phyloP scores from a whole-genome alignment of 441 rosid genomes.

The Croton laevigatus region DNA sequence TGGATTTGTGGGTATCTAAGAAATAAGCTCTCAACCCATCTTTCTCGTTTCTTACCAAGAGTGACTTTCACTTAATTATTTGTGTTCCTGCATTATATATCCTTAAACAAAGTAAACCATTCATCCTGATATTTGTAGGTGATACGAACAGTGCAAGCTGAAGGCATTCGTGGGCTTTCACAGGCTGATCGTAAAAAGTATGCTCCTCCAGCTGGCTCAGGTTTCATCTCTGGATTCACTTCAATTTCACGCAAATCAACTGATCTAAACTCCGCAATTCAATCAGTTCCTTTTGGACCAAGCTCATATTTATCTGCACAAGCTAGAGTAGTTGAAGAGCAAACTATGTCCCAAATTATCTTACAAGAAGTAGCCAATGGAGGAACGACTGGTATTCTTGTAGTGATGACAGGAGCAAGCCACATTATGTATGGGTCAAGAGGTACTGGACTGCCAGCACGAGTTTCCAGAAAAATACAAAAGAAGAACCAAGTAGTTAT shows the following conservation, averaged over 20 bases:
- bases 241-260: constrained; percentile 63
- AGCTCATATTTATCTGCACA: constrained; percentile 86
- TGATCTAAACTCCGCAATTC: constrained; percentile 50
- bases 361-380: constrained; percentile 54
- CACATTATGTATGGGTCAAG: constrained; percentile 79
- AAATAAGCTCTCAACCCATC: not conserved
- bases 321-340: constrained; percentile 83
- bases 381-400: constrained; percentile 63
- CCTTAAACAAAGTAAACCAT: not conserved
- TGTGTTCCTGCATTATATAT: not conserved
- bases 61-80: constrained; percentile 1
- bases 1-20: not conserved
- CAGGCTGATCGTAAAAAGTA: constrained; percentile 70
- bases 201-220: constrained; percentile 92
- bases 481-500: constrained; percentile 87
- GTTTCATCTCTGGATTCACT: constrained; percentile 82
- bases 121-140: constrained; percentile 42
- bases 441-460: constrained; percentile 85
- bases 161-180: constrained; percentile 83
- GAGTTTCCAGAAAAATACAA: constrained; percentile 78
- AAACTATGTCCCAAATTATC: constrained; percentile 75
- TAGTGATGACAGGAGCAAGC: constrained; percentile 81
- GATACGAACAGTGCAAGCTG: constrained; percentile 84
- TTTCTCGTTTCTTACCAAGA: not conserved
- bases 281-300: constrained; percentile 72